Conservation (phyloP, 768 basidiomycete species). For the Leccinum disarticulatum region DNA sequence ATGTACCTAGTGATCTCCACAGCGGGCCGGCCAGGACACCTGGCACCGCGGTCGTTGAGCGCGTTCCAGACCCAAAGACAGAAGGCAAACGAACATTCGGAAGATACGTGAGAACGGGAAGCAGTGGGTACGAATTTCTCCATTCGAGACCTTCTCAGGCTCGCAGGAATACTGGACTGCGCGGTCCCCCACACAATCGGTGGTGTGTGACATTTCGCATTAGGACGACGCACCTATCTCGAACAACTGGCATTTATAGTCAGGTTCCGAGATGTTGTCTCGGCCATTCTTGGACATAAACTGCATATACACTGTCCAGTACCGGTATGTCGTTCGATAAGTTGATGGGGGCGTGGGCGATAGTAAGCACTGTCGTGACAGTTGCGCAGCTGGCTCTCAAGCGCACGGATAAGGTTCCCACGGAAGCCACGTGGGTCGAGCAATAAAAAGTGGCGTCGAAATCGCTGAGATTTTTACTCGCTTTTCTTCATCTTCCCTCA, state of each 20-base stretch:
- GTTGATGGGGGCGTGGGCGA: background rate
- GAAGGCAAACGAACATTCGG: constrained; percentile 50
- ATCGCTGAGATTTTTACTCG: constrained; percentile 12
- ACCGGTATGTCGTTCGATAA: background rate
- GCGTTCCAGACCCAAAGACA: constrained; percentile 1
- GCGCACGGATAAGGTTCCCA: constrained; percentile 23
- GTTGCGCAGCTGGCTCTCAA: constrained; percentile 12
- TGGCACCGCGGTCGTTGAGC: constrained; percentile 30
- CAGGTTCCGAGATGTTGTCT: background rate
- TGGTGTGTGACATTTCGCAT: constrained; percentile 5
- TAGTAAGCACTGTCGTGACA: background rate
- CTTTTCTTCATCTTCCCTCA: constrained; percentile 29
- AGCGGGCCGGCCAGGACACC: constrained; percentile 64
- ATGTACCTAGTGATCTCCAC: constrained; percentile 68
- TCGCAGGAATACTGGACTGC: constrained; percentile 65
- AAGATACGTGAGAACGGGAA: constrained; percentile 77
- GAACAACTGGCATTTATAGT: constrained; percentile 53
- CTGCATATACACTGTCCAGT: background rate
- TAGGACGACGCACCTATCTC: constrained; percentile 47
- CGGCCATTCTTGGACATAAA: constrained; percentile 7
- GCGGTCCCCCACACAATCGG: background rate
- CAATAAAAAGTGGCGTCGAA: constrained; percentile 29
- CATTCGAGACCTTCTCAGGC: constrained; percentile 29
- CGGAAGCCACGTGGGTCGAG: constrained; percentile 29
- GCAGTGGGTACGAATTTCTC: constrained; percentile 48